These are phyloP conservation scores for Penicillium pancosmium DNA, from an alignment of 495 filamentous ascomycete species.

Conservation along the genomic window DNA sequence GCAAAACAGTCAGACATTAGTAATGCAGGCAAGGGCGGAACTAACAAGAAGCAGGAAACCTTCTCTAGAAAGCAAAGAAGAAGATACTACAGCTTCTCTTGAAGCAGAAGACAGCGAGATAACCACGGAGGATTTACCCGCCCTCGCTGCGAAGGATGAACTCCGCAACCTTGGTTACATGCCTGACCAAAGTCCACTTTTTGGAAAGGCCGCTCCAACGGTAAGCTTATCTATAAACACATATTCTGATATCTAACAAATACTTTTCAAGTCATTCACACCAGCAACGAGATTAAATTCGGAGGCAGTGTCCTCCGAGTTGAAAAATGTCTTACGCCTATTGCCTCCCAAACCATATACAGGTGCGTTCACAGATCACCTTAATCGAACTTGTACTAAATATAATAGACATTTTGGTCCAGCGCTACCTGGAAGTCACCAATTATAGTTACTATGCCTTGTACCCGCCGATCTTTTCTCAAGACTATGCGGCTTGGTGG, in stretches of 20 bases:
- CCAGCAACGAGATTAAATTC: background rate
- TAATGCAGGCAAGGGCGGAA: slow-evolving; percentile 5
- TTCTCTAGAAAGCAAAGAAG: background rate
- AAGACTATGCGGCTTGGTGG: slow-evolving; percentile 55
- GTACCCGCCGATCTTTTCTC: slow-evolving; percentile 50
- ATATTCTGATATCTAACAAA: background rate
- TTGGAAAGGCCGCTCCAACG: slow-evolving; percentile 11
- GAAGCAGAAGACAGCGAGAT: slow-evolving; percentile 2
- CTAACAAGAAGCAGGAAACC: background rate
- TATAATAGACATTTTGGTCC: slow-evolving; percentile 48
- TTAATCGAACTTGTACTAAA: slow-evolving; percentile 7
- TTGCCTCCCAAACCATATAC: slow-evolving; percentile 37
- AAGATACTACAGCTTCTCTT: background rate
- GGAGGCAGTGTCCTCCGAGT: slow-evolving; percentile 18
- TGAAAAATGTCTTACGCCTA: slow-evolving; percentile 26
- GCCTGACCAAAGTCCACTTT: slow-evolving; percentile 14
- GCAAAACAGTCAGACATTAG: background rate
- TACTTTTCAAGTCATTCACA: background rate
- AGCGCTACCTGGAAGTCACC: slow-evolving; percentile 48
- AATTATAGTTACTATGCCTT: slow-evolving; percentile 55
- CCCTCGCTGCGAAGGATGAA: slow-evolving; percentile 18
- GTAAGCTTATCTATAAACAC: slow-evolving; percentile 10
- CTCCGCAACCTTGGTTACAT: slow-evolving; percentile 33
- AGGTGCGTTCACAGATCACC: slow-evolving; percentile 18
- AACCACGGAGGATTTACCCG: background rate